Conservation (phyloP, 768 basidiomycete genomes). For the Candolleomyces eurysporus region DNA sequence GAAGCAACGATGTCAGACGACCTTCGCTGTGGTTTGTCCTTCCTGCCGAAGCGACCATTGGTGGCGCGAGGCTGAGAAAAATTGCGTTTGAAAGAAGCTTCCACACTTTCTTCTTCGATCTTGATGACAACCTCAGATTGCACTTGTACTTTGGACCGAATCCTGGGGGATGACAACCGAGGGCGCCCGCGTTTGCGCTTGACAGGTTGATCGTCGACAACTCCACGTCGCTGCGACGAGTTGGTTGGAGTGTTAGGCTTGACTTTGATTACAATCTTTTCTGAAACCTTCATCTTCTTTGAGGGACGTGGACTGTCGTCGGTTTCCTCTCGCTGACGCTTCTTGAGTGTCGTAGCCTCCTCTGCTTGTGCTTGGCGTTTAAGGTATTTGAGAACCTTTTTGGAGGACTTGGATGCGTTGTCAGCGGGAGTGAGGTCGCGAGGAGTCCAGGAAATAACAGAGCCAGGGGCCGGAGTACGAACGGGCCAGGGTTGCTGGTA, state of each 20-base stretch:
- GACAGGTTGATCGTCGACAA: constrained; percentile 17
- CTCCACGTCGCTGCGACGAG: constrained; percentile 8
- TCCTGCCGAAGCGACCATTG: constrained; percentile 70
- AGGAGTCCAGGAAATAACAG: constrained; percentile 43
- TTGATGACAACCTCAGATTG: constrained; percentile 19
- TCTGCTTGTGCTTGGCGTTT: constrained; percentile 5
- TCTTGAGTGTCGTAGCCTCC: constrained; percentile 26
- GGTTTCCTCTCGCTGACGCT: constrained; percentile 26
- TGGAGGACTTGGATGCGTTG: constrained; percentile 11
- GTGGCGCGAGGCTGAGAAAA: constrained; percentile 57
- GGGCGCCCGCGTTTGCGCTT: constrained; percentile 45
- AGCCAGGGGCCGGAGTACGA: constrained; percentile 52
- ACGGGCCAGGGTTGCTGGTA: constrained; percentile 72
- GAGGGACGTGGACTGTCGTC: constrained; percentile 35
- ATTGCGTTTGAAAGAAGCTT: constrained; percentile 36
- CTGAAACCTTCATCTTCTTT: constrained; percentile 49
- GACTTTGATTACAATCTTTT: constrained; percentile 18
- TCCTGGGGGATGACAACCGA: constrained; percentile 30
- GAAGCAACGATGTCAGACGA: constrained; percentile 1
- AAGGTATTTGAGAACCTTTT: constrained; percentile 8
- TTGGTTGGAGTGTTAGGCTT: constrained; percentile 19
- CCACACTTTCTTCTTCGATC: constrained; percentile 29
- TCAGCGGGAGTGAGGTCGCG: constrained; percentile 51
- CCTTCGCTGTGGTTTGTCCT: constrained; percentile 43
- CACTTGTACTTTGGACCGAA: constrained; percentile 5